Base-by-base conservation (phyloP, 768 basidiomycete species). In the Collybiopsis confluens region DNA sequence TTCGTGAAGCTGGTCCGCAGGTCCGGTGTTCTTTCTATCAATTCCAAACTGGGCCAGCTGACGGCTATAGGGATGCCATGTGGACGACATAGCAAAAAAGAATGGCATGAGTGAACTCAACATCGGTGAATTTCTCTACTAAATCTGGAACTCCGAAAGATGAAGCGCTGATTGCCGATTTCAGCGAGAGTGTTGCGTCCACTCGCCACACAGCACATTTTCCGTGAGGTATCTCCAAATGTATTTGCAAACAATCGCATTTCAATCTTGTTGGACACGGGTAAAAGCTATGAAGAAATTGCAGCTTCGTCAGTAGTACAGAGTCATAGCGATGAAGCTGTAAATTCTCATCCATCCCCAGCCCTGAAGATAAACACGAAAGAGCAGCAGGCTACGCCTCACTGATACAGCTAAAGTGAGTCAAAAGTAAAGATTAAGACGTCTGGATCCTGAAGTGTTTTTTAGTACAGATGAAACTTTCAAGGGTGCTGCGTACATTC, bases 201-300 rank as follows among this genome's bases (percentile, higher is more conserved):
- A 5, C 57, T 70, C 10, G 61, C 64, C 11, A 62, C 67, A 1
- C 54, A 62, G 23, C 65, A 70, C 50, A 62, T 68, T 37, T 68
- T 68, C 56, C 53, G 54, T 2, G 68, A 70, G 51, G 64, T 70
- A 7, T 52, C 60, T 1, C 67, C 67, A 15, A 60, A 67, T 27
- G 63, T 65, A 1, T 68, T 67, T 41, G 58, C 61, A 1, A 57
- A 65, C 57, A 68, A 66, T 54, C 58, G 62, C 1, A 41, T 66
- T 28, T 67, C 51, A 1, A 6, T 11, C 5, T 10, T 53, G 10
- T n/a, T 62, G 15, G 59, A 62, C 41, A 62, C 61, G 24, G 55
- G 56, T 4, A 62, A 62, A 36, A 45, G 21, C n/a, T 35, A 33
- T 1, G 2, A 56, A 23, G 46, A 36, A 6, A 33, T 33, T 3